These are phyloP conservation scores for Kazachstania sp. DNA, from an alignment of 1,139 yeast species.

Conservation along the genomic window DNA sequence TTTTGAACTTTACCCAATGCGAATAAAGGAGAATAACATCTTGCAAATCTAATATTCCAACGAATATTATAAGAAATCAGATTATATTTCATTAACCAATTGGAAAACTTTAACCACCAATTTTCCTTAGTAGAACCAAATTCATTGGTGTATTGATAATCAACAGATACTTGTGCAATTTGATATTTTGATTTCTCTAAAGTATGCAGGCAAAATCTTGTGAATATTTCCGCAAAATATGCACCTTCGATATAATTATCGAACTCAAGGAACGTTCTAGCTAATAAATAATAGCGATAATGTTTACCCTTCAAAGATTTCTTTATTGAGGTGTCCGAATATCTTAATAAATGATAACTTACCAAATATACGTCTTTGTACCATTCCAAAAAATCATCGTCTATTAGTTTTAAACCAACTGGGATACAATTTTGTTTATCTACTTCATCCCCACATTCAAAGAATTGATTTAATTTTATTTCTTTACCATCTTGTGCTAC, in stretches of 20 bases:
- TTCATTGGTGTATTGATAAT: constrained; percentile 19
- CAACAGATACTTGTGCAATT: constrained; percentile 27
- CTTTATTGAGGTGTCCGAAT: constrained; percentile 10
- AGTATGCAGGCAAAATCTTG: constrained; percentile 20
- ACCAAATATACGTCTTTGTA: constrained; percentile 21
- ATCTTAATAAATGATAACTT: constrained; percentile 15
- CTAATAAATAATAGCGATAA: constrained; percentile 18
- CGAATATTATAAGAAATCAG: constrained; percentile 27
- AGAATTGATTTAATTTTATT: constrained; percentile 18
- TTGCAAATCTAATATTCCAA: constrained; percentile 26
- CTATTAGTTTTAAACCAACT: constrained; percentile 26
- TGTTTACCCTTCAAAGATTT: constrained; percentile 13
- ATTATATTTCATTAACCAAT: constrained; percentile 27
- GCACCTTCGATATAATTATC: constrained; percentile 27
- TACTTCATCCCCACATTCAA: constrained; percentile 11
- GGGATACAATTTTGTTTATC: constrained; percentile 12
- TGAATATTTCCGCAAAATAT: constrained; percentile 27
- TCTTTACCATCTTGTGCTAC: constrained; percentile 10
- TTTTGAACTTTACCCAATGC: constrained; percentile 11
- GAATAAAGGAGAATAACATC: constrained; percentile 20
- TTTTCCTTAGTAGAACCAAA: constrained; percentile 5
- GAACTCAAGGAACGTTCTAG: constrained; percentile 24
- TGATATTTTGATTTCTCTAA: constrained; percentile 28
- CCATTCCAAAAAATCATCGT: constrained; percentile 28
- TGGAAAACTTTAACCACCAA: constrained; percentile 27